A percentile compares a stretch with the other conserved stretches of the same genome.
phyloP scores from a whole-genome alignment of 2,329 filamentous ascomycete genomes.

The Fusarium sp. region DNA sequence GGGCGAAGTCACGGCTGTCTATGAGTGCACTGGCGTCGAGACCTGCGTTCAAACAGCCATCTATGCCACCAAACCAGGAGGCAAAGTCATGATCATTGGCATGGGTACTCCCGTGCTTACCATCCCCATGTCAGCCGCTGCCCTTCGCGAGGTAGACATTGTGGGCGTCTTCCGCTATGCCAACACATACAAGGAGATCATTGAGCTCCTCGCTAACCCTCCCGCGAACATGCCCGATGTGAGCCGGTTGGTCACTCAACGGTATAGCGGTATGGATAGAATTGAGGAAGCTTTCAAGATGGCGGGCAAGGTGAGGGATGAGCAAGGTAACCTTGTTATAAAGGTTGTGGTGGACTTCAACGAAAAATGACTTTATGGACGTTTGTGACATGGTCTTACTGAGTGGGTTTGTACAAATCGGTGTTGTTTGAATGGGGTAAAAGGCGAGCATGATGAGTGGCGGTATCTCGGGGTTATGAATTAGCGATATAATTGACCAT shows the following conservation, averaged over 20 bases:
- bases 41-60: constrained; percentile 80
- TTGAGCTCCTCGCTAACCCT: constrained; percentile 62
- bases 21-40: constrained; percentile 84
- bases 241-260: constrained; percentile 76
- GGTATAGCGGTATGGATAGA: constrained; percentile 70
- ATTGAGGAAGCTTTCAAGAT: constrained; percentile 78
- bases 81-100: constrained; percentile 76
- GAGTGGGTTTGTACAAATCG: constrained; percentile 11
- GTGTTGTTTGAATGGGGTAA: constrained; percentile 22
- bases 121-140: constrained; percentile 74
- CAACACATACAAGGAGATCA: constrained; percentile 75
- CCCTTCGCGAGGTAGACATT: constrained; percentile 77
- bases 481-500: constrained; percentile 1
- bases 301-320: constrained; percentile 77
- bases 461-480: constrained; percentile 7
- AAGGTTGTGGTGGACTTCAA: constrained; percentile 75
- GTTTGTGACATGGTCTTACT: constrained; percentile 23
- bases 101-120: constrained; percentile 80
- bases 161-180: constrained; percentile 78
- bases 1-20: constrained; percentile 74
- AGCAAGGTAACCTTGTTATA: constrained; percentile 75
- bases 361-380: constrained; percentile 23
- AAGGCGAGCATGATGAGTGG: constrained; percentile 24
- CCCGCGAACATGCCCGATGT: constrained; percentile 70
- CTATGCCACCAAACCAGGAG: constrained; percentile 74